Evolutionary conservation across 2,329 filamentous ascomycete species (phyloP), one percentile per base, ranked within the genome.

Genomic region (Diplodia mutila): DNA sequence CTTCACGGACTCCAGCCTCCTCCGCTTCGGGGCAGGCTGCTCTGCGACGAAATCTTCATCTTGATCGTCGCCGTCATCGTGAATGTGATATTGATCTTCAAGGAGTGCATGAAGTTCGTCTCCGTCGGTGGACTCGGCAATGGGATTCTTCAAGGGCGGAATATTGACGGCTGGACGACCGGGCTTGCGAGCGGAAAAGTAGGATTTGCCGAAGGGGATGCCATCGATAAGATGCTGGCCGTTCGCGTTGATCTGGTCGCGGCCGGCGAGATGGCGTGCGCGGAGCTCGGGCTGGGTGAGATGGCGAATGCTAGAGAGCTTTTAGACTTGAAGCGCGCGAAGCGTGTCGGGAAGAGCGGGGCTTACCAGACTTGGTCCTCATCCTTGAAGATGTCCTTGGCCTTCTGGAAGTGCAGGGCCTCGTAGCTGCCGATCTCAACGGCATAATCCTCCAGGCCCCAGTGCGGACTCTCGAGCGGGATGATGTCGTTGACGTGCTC

Each of bases 361-460:
- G 27, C 89, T 73, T 81, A 93, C 91, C 91, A 83, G 67, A 97
- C 87, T 77, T 94, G 88, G 73, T 97, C 94, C 66, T 95, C 93
- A 63, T 94, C 90, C 72, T 91, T 90, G 68, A 97, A 82, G 11
- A 95, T 82, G 53, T 85, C 85, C 16, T 84, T 82, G 6, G 97
- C 85, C 23, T 86, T 84, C 76, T 92, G 90, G 73, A 92, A 98
- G 80, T 97, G 94, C 67, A 97, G 80, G 73, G 92, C 95, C 79
- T 98, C 94, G 71, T 92, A 97, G 54, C 86, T 88, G 21, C 79
- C 82, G 3, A 97, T 84, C 78, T 96, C 91, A 34, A 97, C 92
- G 9, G 87, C 87, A 78, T 98, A 98, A 76, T 97, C 92, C 74
- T 97, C 94, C 3, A 97, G 80, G 0, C 92, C 93, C 92, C 93